phyloP scores from a whole-genome alignment of 192 early-diverging fungal species.

The Spizellomyces punctatus region DNA sequence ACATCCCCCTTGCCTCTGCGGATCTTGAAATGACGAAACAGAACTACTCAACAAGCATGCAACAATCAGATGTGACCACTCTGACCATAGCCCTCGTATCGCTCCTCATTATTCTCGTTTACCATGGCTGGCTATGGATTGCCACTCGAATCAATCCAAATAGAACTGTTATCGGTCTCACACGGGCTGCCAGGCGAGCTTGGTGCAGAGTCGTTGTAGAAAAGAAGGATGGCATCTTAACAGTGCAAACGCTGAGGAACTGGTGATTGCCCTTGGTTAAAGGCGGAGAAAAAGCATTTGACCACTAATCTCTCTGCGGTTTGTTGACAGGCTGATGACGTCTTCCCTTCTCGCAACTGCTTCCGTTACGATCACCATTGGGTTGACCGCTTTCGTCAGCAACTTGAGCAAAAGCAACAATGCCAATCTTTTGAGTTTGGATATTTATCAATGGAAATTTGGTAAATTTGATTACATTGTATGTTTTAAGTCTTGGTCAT shows the following conservation, averaged over 20 bases:
- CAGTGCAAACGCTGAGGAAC: slow-evolving; percentile 21
- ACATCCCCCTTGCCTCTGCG: no score
- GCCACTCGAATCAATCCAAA: background rate
- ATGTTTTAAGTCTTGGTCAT: background rate
- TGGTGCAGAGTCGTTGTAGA: slow-evolving; percentile 4
- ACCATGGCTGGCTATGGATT: background rate
- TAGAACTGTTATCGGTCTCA: slow-evolving; percentile 16
- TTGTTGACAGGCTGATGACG: slow-evolving; percentile 16
- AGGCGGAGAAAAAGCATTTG: background rate
- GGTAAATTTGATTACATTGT: background rate
- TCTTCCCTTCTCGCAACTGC: slow-evolving; percentile 6
- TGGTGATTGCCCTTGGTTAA: background rate
- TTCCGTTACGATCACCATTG: background rate
- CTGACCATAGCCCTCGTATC: background rate
- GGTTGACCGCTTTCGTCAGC: slow-evolving; percentile 5
- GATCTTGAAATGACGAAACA: no score
- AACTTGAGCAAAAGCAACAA: background rate
- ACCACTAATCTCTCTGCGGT: slow-evolving; percentile 1
- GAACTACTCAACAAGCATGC: no score
- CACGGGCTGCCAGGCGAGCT: slow-evolving; percentile 1
- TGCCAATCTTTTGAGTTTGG: background rate
- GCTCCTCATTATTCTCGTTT: background rate
- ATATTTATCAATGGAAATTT: slow-evolving; percentile 8
- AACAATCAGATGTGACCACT: no score
- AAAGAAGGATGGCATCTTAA: slow-evolving; percentile 7